Base-by-base conservation (phyloP, 495 filamentous ascomycete species). In the Pseudoneurospora amorphoporcata region DNA sequence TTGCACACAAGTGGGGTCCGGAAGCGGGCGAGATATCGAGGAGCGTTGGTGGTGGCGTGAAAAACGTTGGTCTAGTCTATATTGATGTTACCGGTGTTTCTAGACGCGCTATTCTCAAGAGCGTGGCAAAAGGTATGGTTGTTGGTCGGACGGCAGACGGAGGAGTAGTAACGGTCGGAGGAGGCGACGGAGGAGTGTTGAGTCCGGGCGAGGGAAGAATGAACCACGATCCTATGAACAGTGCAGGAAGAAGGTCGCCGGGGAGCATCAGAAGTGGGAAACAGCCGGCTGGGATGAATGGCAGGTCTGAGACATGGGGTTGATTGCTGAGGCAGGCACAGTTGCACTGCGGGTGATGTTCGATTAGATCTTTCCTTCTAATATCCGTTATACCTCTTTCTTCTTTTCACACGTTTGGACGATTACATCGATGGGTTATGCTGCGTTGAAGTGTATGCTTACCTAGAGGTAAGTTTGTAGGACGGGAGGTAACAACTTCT, bases 41-140 rank as follows among this genome's bases (percentile, higher is more conserved):
- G 68, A 85, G 90, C 65, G 76, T 99, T 68, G 92, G 92, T 0
- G 91, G 94, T 3, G 94, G 94, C 7, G 90, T 97, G 75, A 96
- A 92, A 84, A 98, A 98, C 76, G 96, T 98, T 53, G 95, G 94
- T 4, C 84, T 99, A 43, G 95, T 99, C n/a, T 99, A 99, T 77
- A 95, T 99, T 47, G 95, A 99, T 77, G 96, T 94, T 8, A 90
- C 93, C 1, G 95, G 95, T 5, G 96, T 99, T 5, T 94, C 91
- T 68, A 85, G 95, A 14, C 86, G 91, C 73, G 96, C 96, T 0
- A 87, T 99, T 69, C 88, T 99, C 73, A 99, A 96, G 84, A 86
- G 87, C 71, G 95, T 99, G 6, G 95, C 96, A 29, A 98, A 97
- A 83, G 95, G 96, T n/a, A 97, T 98, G 95, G 92, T 98, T 0